Base-by-base conservation (phyloP, 1,284 basidiomycete genomes). In the Boletellus sp. region DNA sequence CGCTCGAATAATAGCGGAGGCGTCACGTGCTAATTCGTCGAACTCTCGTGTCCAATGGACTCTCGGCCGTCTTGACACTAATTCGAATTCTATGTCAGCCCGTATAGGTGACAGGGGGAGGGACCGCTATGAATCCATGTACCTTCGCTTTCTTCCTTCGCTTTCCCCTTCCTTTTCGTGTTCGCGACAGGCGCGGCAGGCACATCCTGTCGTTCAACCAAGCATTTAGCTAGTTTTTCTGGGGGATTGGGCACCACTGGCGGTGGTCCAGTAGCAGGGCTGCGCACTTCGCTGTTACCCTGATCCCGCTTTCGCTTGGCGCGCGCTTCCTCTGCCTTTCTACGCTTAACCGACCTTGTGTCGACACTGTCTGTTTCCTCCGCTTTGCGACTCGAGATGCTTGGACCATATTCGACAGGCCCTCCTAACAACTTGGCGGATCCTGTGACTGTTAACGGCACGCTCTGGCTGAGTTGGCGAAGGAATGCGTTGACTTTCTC, bases 21-120 rank as follows among this genome's bases (percentile, higher is more conserved):
- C 86, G 64, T 97, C 94, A 48, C 89, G 80, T 37, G 87, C 82
- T 28, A 94, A 78, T 55, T 96, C 94, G 57, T 96, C 92, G 55
- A 86, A 93, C 45, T 93, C 89, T 44, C 80, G 70, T 49, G 80
- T 91, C 93, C 93, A 96, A 46, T 83, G 80, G 64, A 91, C 91
- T 48, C 91, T 80, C 56, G 80, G 76, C 36, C 87, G 74, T 33
- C 82, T 69, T 40, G 59, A 71, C 43, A 57, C 57, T 54, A 56
- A 59, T 57, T 67, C 26, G 5, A 22, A 42, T 19, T 41, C 33
- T 30, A 16, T 16, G 18, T 71, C 52, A 58, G 49, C 41, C 38
- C 18, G 19, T 5, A 30, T 19, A 22, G 30, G 42, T 15, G 28
- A 35, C 40, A 13, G 39, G 40, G 38, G 40, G 30, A 49, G 24